phyloP scores from a whole-genome alignment of 2,329 filamentous ascomycete genomes.

The Coniochaeta sp. region DNA sequence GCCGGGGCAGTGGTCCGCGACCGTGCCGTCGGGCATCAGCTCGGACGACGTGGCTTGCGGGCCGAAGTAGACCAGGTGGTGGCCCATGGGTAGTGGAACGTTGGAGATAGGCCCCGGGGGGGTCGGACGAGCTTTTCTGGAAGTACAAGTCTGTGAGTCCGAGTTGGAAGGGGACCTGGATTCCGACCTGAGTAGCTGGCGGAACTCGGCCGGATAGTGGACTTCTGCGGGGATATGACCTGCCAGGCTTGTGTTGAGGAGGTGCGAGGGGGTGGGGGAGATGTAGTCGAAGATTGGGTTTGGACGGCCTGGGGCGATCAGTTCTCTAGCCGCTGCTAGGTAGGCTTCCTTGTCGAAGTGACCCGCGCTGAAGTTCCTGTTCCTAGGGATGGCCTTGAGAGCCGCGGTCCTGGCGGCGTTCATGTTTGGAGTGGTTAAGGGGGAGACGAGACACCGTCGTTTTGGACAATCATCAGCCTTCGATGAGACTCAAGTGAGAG shows the following conservation, averaged over 20 bases:
- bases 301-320: neutral
- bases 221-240: slow-evolving; percentile 13
- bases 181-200: neutral
- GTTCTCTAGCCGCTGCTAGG: neutral
- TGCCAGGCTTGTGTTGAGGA: slow-evolving; percentile 55
- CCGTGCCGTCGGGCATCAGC: slow-evolving; percentile 78
- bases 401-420: neutral
- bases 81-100: slow-evolving; percentile 49
- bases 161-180: neutral
- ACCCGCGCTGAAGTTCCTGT: neutral
- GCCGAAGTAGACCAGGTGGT: slow-evolving; percentile 87
- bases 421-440: neutral
- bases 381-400: neutral
- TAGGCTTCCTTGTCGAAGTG: neutral
- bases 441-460: neutral
- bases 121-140: neutral
- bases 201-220: neutral
- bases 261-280: slow-evolving; percentile 54
- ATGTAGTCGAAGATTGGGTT: slow-evolving; percentile 32
- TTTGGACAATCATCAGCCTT: neutral
- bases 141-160: neutral
- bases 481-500: neutral
- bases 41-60: slow-evolving; percentile 52
- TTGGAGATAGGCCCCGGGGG: neutral
- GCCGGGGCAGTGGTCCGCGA: slow-evolving; percentile 70